Percentiles rank a stretch among this genome's conserved stretches.
Conservation (phyloP, 2,329 filamentous ascomycete species). For the Thermomyces lanuginosus region DNA sequence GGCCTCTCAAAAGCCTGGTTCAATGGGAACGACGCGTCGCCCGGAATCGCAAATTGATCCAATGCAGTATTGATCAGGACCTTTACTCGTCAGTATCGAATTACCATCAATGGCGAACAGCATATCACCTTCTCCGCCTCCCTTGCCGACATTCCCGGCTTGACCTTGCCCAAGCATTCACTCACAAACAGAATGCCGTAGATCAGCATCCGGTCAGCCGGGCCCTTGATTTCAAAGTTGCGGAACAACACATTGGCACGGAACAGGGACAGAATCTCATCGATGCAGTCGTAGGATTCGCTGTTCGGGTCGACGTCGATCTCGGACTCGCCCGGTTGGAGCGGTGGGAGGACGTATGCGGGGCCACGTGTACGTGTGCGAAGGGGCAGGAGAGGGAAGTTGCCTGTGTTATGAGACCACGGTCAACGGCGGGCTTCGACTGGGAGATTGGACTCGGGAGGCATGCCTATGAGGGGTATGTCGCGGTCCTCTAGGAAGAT, state of each 20-base stretch:
- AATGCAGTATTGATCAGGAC: conserved; percentile 81
- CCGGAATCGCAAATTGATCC: conserved; percentile 88
- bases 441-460: neutral
- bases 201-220: conserved; percentile 82
- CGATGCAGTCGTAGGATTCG: conserved; percentile 89
- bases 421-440: neutral
- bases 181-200: conserved; percentile 93
- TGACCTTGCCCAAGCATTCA: conserved; percentile 79
- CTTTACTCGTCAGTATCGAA: conserved; percentile 32
- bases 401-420: conserved; percentile 37
- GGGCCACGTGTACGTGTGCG: conserved; percentile 93
- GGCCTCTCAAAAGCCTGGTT: conserved; percentile 96
- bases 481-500: conserved; percentile 76
- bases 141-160: conserved; percentile 49
- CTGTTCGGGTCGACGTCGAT: conserved; percentile 56
- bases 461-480: conserved; percentile 45
- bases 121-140: conserved; percentile 46
- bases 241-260: conserved; percentile 97
- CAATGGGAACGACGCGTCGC: conserved; percentile 79
- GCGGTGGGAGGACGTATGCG: conserved; percentile 61
- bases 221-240: conserved; percentile 97
- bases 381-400: conserved; percentile 86
- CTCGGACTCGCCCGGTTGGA: conserved; percentile 39
- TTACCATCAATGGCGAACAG: neutral
- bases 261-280: conserved; percentile 85